phyloP scores from a whole-genome alignment of 768 basidiomycete species.

The Suillus ampliporus region DNA sequence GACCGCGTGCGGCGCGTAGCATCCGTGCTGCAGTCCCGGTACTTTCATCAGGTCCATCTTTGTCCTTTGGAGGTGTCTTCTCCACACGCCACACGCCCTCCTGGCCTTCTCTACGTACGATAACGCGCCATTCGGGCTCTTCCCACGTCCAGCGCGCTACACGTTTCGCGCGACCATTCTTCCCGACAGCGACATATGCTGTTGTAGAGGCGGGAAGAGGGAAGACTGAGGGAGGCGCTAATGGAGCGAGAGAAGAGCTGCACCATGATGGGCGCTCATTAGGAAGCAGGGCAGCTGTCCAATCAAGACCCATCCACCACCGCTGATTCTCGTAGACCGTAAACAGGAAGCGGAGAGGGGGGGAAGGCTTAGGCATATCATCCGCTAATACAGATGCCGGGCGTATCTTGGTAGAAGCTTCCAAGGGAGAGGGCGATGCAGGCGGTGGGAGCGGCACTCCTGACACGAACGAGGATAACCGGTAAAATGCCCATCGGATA shows the following conservation, averaged over 20 bases:
- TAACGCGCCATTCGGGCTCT: conserved; percentile 88
- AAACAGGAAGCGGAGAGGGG: conserved; percentile 75
- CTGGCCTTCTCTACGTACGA: conserved; percentile 62
- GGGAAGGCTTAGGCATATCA: conserved; percentile 28
- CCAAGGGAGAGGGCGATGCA: conserved; percentile 38
- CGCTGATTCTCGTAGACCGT: conserved; percentile 94
- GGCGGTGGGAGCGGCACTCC: conserved; percentile 57
- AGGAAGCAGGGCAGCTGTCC: conserved; percentile 91
- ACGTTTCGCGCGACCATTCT: conserved; percentile 61
- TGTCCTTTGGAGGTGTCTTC: conserved; percentile 58
- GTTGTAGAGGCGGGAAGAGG: conserved; percentile 66
- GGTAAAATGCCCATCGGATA: conserved; percentile 67
- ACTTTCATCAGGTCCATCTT: conserved; percentile 49
- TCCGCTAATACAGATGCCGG: conserved; percentile 27
- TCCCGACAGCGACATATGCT: conserved; percentile 56
- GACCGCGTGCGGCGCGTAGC: conserved; percentile 59
- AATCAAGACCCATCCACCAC: conserved; percentile 98
- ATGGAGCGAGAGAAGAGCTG: conserved; percentile 56
- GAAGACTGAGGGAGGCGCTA: conserved; percentile 75
- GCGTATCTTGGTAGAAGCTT: conserved; percentile 20
- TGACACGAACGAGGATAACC: conserved; percentile 54
- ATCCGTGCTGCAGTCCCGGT: conserved; percentile 46
- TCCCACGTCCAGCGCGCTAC: conserved; percentile 90
- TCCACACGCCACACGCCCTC: conserved; percentile 59
- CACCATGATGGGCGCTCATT: conserved; percentile 92